Evolutionary conservation across 305 asterid species (phyloP), one percentile per base, ranked within the genome.

Genomic region (Fraxinus ornus): DNA sequence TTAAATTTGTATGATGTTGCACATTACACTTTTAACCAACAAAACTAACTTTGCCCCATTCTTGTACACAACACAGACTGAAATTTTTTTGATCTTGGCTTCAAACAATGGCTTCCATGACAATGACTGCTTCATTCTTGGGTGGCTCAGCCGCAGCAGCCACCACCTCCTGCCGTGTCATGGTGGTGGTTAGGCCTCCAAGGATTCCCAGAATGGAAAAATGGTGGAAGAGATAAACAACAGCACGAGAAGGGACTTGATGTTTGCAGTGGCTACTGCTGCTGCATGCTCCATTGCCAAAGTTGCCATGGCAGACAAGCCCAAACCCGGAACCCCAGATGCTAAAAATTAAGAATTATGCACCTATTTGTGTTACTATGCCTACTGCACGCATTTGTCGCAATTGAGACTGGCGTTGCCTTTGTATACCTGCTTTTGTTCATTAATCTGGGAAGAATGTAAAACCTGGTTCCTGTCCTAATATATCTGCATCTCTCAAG

Each of bases 371-470:
- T 76, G 96, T 90, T 15, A 90, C 96, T 13, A 94, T 83, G 83
- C 98, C 98, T 57, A 94, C 98, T 1, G 97, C 97, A 66, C 90
- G 83, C 30, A 88, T 94, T 79, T 94, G 97, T 81, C 93, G 64
- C 85, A 78, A 87, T 15, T 88, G 60, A 83, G 21, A n/a, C 28
- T 19, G 28, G 28, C 68, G 19, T 19, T 49, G 60, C 60, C 60
- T 49, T 24, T 26, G 15, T 3, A 15, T 1, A 12, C 5, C 21
- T 68, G 75, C 21, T 24, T 30, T 28, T 68, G 37, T 68, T 12
- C 39, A 64, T 8, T 64, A 64, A 64, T 64, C 33, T 64, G 17
- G 72, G 13, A 64, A 22, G 72, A 64, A 22, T 9, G 73, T 64
- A 64, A 22, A 64, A 62, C 33, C 71, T 62, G 13, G 4, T 62